Base-by-base conservation (phyloP, 768 basidiomycete species). In the Rhodotorula paludigena region DNA sequence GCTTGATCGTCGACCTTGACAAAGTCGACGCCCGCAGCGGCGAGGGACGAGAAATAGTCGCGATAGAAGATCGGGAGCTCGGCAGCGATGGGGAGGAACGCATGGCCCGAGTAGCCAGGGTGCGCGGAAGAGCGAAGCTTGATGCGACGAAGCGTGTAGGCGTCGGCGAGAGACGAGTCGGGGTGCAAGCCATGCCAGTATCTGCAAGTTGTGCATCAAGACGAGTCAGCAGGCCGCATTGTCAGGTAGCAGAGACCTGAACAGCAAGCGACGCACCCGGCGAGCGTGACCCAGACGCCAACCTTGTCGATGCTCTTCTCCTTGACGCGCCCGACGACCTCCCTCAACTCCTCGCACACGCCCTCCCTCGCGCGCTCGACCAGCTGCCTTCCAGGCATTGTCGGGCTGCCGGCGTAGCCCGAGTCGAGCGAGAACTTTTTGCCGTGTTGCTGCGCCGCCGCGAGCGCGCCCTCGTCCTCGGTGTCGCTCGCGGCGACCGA, bases 1-100 rank as follows among this genome's bases (percentile, higher is more conserved):
- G 71, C 60, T 57, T 73, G 73, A 57, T 76, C 71, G 62, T 76
- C 75, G n/a, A 76, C 63, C 47, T 76, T 76, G 60, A 76, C 62
- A 39, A 69, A 76, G 15, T 48, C 36, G 67, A 76, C 44, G 21
- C 75, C 75, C 20, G 71, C 60, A 1, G 53, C 44, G 14, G 49
- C 39, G 55, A 76, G 66, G 3, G 48, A 49, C 10, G 56, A 9
- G 35, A 76, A 74, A 52, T 74, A 76, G 56, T 66, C 62, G 5
- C 2, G 21, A 62, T 55, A 76, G 64, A 66, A 74, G 5, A 5
- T 2, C 5, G 33, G 35, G 18, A 69, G 36, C 5, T 64, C 59
- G 21, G 57, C 47, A 12, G 55, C 48, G 15, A 57, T 23, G 0
- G 74, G 74, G 5, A 75, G 53, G 47, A 30, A 60, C 15, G 64